Conservation (phyloP, 2,329 filamentous ascomycete genomes). For the Raffaelea ambrosiae region DNA sequence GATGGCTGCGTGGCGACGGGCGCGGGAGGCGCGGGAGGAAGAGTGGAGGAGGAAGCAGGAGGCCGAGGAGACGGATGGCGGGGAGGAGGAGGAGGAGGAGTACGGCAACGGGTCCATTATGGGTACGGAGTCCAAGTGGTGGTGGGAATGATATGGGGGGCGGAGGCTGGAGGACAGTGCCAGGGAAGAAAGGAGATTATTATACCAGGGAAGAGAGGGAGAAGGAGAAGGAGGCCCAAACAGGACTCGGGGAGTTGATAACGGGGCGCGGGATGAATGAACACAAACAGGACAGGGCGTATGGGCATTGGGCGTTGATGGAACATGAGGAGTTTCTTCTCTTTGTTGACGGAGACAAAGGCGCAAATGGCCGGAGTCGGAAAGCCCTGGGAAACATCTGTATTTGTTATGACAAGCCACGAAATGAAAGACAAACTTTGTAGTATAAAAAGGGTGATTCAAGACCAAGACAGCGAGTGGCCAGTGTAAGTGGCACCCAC, state of each 20-base stretch:
- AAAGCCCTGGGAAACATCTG: too few relatives aligned
- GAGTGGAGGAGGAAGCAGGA: conserved; percentile 29
- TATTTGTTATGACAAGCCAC: too few relatives aligned
- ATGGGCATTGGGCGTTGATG: too few relatives aligned
- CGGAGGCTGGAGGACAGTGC: not conserved
- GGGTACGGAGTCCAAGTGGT: conserved; percentile 14
- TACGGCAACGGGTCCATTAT: conserved; percentile 12
- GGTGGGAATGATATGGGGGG: not conserved
- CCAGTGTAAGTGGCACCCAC: too few relatives aligned
- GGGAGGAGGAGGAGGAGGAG: not conserved
- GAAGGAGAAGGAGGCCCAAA: not conserved
- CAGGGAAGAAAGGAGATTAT: not conserved
- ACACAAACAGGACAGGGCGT: not conserved
- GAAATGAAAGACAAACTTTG: too few relatives aligned
- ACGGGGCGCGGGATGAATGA: too few relatives aligned
- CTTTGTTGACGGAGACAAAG: too few relatives aligned
- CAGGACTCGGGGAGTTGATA: too few relatives aligned
- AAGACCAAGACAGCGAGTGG: too few relatives aligned
- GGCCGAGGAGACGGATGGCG: conserved; percentile 24
- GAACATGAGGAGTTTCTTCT: too few relatives aligned
- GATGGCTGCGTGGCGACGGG: conserved; percentile 35
- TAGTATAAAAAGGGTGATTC: too few relatives aligned
- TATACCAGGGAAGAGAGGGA: not conserved
- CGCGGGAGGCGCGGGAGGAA: conserved; percentile 29
- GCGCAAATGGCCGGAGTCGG: not conserved